A percentile compares a stretch with the other conserved stretches of the same genome.
Conservation (phyloP, 2,329 filamentous ascomycete genomes). For the Monilinia fructigena region DNA sequence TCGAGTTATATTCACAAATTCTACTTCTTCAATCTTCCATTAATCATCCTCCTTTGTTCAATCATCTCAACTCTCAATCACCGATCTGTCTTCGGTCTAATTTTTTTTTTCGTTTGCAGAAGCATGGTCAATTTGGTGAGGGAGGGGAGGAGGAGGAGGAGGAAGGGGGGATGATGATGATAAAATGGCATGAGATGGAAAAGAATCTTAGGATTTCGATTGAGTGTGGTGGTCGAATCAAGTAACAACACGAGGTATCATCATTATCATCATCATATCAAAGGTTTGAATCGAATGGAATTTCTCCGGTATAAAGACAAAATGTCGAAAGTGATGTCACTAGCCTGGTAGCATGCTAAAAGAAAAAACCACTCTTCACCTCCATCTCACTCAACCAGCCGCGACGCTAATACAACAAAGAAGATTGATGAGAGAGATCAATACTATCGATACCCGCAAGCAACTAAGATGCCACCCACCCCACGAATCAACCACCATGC, state of each 20-base stretch:
- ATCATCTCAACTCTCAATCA: too few relatives aligned
- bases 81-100: too few relatives aligned
- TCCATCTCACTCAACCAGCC: background rate
- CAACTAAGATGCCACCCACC: background rate
- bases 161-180: too few relatives aligned
- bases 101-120: background rate
- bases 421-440: slow-evolving; percentile 1
- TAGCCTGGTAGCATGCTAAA: background rate
- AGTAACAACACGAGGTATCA: too few relatives aligned
- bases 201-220: too few relatives aligned
- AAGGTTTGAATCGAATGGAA: background rate
- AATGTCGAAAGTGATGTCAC: slow-evolving; percentile 2
- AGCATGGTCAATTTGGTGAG: too few relatives aligned
- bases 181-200: too few relatives aligned
- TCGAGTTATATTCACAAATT: too few relatives aligned
- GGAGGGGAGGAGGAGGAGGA: too few relatives aligned
- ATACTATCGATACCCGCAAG: background rate
- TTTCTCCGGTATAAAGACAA: background rate
- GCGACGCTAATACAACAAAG: background rate
- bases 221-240: too few relatives aligned
- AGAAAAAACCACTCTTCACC: background rate
- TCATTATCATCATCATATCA: background rate
- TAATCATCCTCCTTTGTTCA: too few relatives aligned
- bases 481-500: background rate
- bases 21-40: too few relatives aligned